Percentiles rank a stretch among this genome's conserved stretches.
These are phyloP conservation scores for Fusarium heterosporum DNA, from an alignment of 2,329 filamentous ascomycete species.

Conservation along the genomic window DNA sequence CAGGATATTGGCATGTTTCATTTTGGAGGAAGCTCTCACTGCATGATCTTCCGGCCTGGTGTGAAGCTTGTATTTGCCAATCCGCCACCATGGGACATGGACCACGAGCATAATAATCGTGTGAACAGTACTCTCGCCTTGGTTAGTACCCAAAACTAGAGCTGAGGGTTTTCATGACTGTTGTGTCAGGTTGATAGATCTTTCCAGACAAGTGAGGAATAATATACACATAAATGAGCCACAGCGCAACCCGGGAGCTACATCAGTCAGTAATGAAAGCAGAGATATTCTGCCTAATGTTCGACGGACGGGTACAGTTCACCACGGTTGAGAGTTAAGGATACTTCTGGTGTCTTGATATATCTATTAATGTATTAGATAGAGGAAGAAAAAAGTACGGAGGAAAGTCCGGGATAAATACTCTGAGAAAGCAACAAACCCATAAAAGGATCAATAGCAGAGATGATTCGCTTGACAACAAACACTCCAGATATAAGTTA, in stretches of 20 bases:
- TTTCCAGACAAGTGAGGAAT: too few relatives aligned
- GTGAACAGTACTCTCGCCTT: neutral
- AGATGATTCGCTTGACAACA: neutral
- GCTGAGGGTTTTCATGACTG: too few relatives aligned
- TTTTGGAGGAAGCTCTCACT: slow-evolving; percentile 9
- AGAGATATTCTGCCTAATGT: too few relatives aligned
- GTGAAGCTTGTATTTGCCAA: neutral
- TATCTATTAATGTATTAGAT: neutral
- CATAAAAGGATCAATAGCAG: too few relatives aligned
- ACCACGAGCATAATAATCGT: neutral
- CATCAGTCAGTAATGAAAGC: too few relatives aligned
- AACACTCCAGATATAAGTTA: too few relatives aligned
- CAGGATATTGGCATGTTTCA: slow-evolving; percentile 24
- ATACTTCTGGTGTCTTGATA: neutral
- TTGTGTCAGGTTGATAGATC: too few relatives aligned
- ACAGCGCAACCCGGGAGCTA: too few relatives aligned
- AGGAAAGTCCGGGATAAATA: neutral
- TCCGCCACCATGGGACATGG: neutral
- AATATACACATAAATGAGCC: too few relatives aligned
- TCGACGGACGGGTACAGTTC: too few relatives aligned
- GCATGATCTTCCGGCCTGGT: neutral
- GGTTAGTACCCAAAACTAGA: too few relatives aligned
- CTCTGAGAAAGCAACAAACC: neutral
- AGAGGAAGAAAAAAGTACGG: neutral
- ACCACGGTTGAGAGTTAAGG: too few relatives aligned